These are phyloP conservation scores for Apophysomyces sp. DNA, from an alignment of 371 early-diverging fungal species.

Conservation along the genomic window DNA sequence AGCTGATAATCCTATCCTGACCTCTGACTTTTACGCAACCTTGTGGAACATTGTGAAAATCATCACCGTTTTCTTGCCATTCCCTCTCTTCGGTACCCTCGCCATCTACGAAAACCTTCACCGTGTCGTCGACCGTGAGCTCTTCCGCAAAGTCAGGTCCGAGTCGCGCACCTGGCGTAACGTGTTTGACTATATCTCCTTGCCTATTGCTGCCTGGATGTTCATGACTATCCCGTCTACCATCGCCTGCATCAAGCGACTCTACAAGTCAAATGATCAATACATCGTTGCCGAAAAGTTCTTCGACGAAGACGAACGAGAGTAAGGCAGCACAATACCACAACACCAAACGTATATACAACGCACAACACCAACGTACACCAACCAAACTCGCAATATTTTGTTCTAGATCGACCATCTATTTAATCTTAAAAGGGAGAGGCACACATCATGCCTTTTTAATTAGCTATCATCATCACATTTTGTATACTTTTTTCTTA, in stretches of 20 bases:
- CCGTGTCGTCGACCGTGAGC: conserved; percentile 47
- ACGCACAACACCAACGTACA: neutral
- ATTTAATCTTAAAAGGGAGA: neutral
- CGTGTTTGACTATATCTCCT: conserved; percentile 45
- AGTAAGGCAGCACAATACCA: neutral
- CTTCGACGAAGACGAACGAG: conserved; percentile 34
- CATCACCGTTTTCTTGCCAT: conserved; percentile 44
- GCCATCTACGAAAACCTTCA: conserved; percentile 50
- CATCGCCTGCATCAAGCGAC: conserved; percentile 49
- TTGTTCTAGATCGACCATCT: neutral
- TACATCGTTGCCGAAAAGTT: conserved; percentile 59
- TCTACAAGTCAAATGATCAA: conserved; percentile 45
- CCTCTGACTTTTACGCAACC: conserved; percentile 41
- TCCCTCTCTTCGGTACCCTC: conserved; percentile 45
- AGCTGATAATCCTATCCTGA: conserved; percentile 43
- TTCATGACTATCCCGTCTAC: conserved; percentile 60
- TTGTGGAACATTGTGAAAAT: conserved; percentile 49
- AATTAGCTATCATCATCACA: neutral
- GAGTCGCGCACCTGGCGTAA: conserved; percentile 51
- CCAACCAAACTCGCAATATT: neutral
- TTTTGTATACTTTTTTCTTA: neutral
- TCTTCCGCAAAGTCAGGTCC: conserved; percentile 35
- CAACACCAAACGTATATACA: neutral
- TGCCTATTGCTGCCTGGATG: conserved; percentile 59
- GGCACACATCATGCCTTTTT: neutral